These are phyloP conservation scores for Pyrenophora tritici-repentis DNA, from an alignment of 2,329 filamentous ascomycete genomes.

Conservation along the genomic window DNA sequence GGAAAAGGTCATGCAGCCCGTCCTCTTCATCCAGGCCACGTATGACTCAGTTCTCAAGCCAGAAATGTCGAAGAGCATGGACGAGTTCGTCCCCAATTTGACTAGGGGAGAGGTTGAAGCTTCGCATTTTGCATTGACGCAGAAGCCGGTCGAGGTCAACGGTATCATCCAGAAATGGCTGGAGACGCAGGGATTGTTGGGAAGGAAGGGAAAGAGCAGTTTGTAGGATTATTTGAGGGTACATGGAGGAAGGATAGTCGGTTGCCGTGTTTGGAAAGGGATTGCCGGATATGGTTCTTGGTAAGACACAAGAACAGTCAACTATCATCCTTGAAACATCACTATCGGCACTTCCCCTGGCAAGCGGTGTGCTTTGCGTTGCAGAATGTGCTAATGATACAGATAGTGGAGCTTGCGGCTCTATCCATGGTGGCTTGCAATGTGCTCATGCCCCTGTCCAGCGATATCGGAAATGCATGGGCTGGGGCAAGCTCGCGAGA, in stretches of 20 bases:
- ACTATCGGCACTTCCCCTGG: background rate
- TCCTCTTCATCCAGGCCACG: conserved; percentile 75
- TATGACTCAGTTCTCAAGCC: conserved; percentile 75
- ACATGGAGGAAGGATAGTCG: no score
- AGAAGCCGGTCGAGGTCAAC: conserved; percentile 75
- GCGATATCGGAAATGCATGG: conserved; percentile 6
- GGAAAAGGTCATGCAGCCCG: conserved; percentile 52
- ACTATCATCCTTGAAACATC: background rate
- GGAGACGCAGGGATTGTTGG: conserved; percentile 56
- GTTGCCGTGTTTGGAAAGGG: no score
- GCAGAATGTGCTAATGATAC: background rate
- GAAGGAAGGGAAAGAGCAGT: conserved; percentile 43
- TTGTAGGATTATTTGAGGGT: conserved; percentile 41
- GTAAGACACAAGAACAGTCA: no score
- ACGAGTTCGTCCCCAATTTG: conserved; percentile 66
- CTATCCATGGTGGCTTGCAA: conserved; percentile 9
- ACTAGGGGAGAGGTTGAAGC: conserved; percentile 69
- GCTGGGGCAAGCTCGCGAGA: conserved; percentile 1
- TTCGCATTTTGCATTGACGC: conserved; percentile 81
- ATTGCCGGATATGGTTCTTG: no score
- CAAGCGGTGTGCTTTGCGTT: background rate
- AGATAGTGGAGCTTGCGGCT: conserved; percentile 12
- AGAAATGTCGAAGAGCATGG: conserved; percentile 73
- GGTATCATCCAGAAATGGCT: conserved; percentile 70
- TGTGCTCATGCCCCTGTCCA: background rate